Conservation (phyloP, 441 rosid species). For the Gossypium davidsonii region DNA sequence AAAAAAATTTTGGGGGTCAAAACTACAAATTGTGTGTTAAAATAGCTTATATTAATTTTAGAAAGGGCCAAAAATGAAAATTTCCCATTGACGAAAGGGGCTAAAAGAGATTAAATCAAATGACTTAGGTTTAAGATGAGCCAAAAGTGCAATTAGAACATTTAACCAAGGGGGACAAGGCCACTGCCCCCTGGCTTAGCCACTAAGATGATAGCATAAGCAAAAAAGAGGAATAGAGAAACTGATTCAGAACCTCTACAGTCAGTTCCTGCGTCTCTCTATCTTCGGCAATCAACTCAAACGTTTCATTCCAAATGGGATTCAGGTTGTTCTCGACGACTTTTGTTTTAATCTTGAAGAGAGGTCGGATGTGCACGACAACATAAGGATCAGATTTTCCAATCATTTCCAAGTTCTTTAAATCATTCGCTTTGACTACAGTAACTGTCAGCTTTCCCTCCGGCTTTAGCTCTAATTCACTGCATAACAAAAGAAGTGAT, state of each 20-base stretch:
- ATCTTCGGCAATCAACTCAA: slow-evolving; percentile 81
- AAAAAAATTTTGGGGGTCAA: too few species aligned
- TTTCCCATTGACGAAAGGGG: too few species aligned
- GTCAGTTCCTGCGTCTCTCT: slow-evolving; percentile 81
- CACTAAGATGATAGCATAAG: background rate
- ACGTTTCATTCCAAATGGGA: slow-evolving; percentile 84
- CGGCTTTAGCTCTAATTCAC: slow-evolving; percentile 93
- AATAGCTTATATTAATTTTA: too few species aligned
- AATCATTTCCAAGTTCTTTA: slow-evolving; percentile 95
- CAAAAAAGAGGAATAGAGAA: background rate
- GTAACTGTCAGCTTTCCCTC: slow-evolving; percentile 72
- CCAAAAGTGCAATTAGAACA: background rate
- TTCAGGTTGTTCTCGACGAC: slow-evolving; percentile 72
- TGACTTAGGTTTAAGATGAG: background rate
- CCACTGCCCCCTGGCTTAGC: too few species aligned
- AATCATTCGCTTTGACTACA: slow-evolving; percentile 59
- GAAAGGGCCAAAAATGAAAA: too few species aligned
- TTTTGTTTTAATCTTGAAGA: slow-evolving; percentile 75
- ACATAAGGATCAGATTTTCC: slow-evolving; percentile 96
- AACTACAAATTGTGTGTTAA: too few species aligned
- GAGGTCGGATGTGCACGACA: slow-evolving; percentile 62
- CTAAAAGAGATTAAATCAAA: too few species aligned
- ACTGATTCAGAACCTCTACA: slow-evolving; percentile 49
- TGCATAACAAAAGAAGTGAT: slow-evolving; percentile 24
- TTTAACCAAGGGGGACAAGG: too few species aligned